Base-by-base conservation (phyloP, 1,284 basidiomycete genomes). In the Blastosporella zonata region DNA sequence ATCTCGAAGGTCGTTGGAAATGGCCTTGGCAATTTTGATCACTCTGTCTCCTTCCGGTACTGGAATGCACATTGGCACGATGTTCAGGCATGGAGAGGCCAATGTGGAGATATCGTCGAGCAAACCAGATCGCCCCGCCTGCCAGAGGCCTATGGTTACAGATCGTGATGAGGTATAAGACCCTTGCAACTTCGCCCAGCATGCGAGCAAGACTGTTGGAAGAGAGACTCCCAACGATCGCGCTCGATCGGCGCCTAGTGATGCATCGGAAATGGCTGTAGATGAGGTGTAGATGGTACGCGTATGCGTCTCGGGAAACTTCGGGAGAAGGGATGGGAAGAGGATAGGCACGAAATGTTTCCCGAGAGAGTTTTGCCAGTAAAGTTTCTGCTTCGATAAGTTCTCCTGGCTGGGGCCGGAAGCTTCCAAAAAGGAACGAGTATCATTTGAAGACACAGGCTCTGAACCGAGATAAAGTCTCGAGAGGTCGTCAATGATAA, bases 21-120 rank as follows among this genome's bases (percentile, higher is more conserved):
- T 65, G 1, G 38, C 51, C 37, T 54, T 57, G 1, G 72, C 70
- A 13, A 69, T 54, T 27, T 58, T 55, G 31, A 63, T 57, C 21
- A 59, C 38, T n/a, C 55, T 57, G 20, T 44, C 50, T n/a, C 53
- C 44, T 8, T 50, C 37, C 13, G 59, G 52, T 25, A 52, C 58
- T 5, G 55, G 41, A 9, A 75, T 62, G 48, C 65, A 61, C 33
- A 77, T 58, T 12, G 75, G 75, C 17, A 77, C 53, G n/a, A 74
- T 66, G 50, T 78, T 77, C 60, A 74, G 67, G 54, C 73, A 75
- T 20, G 76, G 75, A 8, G 69, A 57, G 2, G 71, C 71, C n/a
- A 77, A 53, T 25, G 59, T 63, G 23, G 70, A 69, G 23, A 73
- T 57, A 18, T 67, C 63, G 18, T 65, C 59, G 6, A 65, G 22